Base-by-base conservation (phyloP, 768 basidiomycete species). In the Hemileccinum impolitum region DNA sequence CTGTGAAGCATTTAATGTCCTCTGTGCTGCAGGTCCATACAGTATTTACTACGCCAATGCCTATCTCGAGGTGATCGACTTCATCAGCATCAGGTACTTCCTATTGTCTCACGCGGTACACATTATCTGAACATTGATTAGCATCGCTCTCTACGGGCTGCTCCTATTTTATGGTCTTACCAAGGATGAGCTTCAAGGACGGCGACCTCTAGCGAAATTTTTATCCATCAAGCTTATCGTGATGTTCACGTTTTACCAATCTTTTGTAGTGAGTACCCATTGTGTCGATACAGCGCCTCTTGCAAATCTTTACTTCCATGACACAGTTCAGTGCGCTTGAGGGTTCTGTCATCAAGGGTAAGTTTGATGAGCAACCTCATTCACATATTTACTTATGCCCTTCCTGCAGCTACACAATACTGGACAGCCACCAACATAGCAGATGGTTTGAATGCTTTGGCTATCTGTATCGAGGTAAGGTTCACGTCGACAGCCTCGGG, bases 241-340 rank as follows among this genome's bases (percentile, higher is more conserved):
- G 38, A 83, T 92, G 80, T 82, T 87, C 64, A 92, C 90, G 0
- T 94, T 90, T 67, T 95, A 94, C 65, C 93, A 94, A 60, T 75
- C 78, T 1, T 87, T 91, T 58, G 66, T 90, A 43, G 84, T 87
- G 59, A 46, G 84, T 70, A 21, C 4, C 44, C 3, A n/a, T 7
- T 18, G 6, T 40, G 10, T 15, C 9, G 11, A 25, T 15, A 15
- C 11, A 1, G 13, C 2, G 19, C 15, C 28, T 30, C 17, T 38
- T n/a, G 30, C 15, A 5, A 35, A 42, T 39, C 18, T 25, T 34
- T 13, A 9, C 37, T 32, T 52, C 1, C 49, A 43, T 43, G 15
- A 48, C 62, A 36, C 45, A 91, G 83, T 87, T 94, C 63, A 69
- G 60, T 36, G 73, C 79, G 5, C 68, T 96, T 28, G 80, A 84